Evolutionary conservation across 306 rosid genomes (phyloP).

Genomic region (Prunus mongolica): DNA sequence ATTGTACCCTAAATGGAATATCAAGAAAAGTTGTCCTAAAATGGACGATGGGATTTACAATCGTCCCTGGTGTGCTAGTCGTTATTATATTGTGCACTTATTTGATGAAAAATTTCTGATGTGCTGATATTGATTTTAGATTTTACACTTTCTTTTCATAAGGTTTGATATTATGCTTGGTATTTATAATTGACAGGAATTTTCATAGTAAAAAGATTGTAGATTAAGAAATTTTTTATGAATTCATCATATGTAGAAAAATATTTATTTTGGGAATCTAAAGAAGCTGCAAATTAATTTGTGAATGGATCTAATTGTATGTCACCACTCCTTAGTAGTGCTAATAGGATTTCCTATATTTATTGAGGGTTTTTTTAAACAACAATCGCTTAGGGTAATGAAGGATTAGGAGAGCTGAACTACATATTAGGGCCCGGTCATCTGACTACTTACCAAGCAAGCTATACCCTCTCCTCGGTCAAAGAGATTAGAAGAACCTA

Average conservation of each 20-base stretch:
- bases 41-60: neutral
- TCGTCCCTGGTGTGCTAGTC: neutral
- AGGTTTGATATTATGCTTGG: neutral
- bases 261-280: neutral
- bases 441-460: too few relatives aligned
- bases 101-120: neutral
- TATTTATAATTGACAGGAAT: neutral
- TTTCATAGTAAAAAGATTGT: neutral
- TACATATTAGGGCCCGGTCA: too few relatives aligned
- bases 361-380: too few relatives aligned
- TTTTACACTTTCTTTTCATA: neutral
- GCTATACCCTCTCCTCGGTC: too few relatives aligned
- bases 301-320: too few relatives aligned
- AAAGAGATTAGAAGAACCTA: too few relatives aligned
- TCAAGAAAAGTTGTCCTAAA: neutral
- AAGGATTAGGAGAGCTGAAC: too few relatives aligned
- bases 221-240: neutral
- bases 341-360: too few relatives aligned
- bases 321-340: too few relatives aligned
- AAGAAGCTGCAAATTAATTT: too few relatives aligned
- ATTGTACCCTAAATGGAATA: neutral
- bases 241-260: neutral
- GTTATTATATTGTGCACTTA: neutral
- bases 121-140: neutral
- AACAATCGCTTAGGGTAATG: too few relatives aligned